Percentiles rank a stretch among this genome's conserved stretches.
phyloP scores from a whole-genome alignment of 192 early-diverging fungal species.

The Coemansia furcata region DNA sequence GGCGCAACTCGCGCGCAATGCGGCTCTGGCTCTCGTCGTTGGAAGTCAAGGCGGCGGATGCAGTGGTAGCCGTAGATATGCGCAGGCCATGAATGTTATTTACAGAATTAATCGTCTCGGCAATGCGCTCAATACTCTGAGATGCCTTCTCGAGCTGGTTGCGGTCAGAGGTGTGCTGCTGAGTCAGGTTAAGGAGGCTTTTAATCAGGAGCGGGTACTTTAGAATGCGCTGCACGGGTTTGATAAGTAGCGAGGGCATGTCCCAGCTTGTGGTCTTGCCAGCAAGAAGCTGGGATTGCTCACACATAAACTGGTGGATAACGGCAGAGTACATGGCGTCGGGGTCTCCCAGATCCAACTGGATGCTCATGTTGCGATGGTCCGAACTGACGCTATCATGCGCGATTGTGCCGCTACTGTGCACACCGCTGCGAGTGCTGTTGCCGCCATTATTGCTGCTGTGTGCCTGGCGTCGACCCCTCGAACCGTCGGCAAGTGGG shows the following conservation, averaged over 20 bases:
- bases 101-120: slow-evolving; percentile 43
- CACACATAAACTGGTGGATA: slow-evolving; percentile 23
- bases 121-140: slow-evolving; percentile 42
- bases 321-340: slow-evolving; percentile 19
- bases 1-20: slow-evolving; percentile 43
- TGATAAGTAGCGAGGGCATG: slow-evolving; percentile 85
- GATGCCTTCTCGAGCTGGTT: slow-evolving; percentile 41
- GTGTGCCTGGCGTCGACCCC: slow-evolving; percentile 45
- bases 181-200: slow-evolving; percentile 36
- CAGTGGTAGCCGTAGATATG: slow-evolving; percentile 31
- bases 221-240: slow-evolving; percentile 97
- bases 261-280: slow-evolving; percentile 89
- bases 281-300: slow-evolving; percentile 38
- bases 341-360: slow-evolving; percentile 23
- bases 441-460: slow-evolving; percentile 4
- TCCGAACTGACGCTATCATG: slow-evolving; percentile 17
- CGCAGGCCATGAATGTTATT: slow-evolving; percentile 30
- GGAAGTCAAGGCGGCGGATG: slow-evolving; percentile 5
- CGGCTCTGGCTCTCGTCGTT: slow-evolving; percentile 42
- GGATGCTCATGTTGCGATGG: slow-evolving; percentile 28
- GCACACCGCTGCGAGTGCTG: slow-evolving; percentile 1
- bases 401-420: slow-evolving; percentile 6
- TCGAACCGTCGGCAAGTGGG: slow-evolving; percentile 27
- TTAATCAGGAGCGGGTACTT: slow-evolving; percentile 90
- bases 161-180: slow-evolving; percentile 32